A percentile compares a stretch with the other conserved stretches of the same genome.
Conservation (phyloP, 2,329 filamentous ascomycete species). For the Scedosporium dehoogii region DNA sequence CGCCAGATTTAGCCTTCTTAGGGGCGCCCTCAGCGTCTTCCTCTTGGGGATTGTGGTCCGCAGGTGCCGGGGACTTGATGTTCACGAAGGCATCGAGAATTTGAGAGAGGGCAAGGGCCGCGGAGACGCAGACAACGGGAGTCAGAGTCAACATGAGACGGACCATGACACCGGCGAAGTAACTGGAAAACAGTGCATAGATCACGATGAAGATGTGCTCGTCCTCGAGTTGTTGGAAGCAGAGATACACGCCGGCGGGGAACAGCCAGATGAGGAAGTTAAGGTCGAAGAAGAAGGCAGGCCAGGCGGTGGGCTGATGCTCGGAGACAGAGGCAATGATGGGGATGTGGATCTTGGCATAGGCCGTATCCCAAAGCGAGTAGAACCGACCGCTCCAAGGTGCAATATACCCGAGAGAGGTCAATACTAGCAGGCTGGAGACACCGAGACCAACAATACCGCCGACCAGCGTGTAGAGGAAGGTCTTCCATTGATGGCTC, state of each 20-base stretch:
- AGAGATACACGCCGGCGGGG: slow-evolving; percentile 95
- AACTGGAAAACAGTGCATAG: slow-evolving; percentile 91
- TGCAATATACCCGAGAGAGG: slow-evolving; percentile 82
- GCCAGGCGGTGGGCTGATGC: slow-evolving; percentile 98
- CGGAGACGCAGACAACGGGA: slow-evolving; percentile 89
- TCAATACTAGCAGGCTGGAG: slow-evolving; percentile 71
- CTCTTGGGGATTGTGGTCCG: slow-evolving; percentile 25
- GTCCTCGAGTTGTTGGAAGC: slow-evolving; percentile 86
- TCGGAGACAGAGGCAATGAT: slow-evolving; percentile 99
- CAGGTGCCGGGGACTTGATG: slow-evolving; percentile 49
- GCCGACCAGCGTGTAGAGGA: slow-evolving; percentile 68
- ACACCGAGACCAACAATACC: slow-evolving; percentile 65
- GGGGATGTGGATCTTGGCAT: slow-evolving; percentile 98
- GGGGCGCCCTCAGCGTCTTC: slow-evolving; percentile 37
- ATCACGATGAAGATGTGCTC: slow-evolving; percentile 98
- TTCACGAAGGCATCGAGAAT: slow-evolving; percentile 81
- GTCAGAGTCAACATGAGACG: slow-evolving; percentile 96
- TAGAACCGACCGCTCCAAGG: slow-evolving; percentile 99
- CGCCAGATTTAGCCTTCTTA: slow-evolving; percentile 44
- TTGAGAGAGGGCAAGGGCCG: slow-evolving; percentile 77
- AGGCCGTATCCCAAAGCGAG: slow-evolving; percentile 96
- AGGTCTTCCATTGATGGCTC: slow-evolving; percentile 86
- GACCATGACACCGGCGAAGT: slow-evolving; percentile 99
- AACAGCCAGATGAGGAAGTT: slow-evolving; percentile 99
- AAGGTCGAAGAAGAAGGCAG: slow-evolving; percentile 97